These are phyloP conservation scores for Glycine tomentella DNA, from an alignment of 306 rosid species.

Conservation along the genomic window DNA sequence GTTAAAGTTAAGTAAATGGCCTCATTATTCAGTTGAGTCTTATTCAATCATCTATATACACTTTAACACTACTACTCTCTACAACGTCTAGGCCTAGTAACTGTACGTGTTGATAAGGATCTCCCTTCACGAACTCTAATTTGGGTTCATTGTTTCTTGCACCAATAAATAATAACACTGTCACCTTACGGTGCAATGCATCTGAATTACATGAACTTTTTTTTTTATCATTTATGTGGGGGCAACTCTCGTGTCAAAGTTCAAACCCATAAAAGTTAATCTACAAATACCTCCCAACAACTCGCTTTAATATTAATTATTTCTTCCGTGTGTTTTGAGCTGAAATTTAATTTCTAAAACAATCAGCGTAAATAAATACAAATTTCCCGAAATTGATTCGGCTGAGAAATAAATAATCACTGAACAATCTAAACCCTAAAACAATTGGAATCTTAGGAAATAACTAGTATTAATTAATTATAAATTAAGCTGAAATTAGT, in stretches of 20 bases:
- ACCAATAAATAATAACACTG: too few relatives aligned
- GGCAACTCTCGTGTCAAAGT: background rate
- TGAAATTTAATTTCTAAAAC: too few relatives aligned
- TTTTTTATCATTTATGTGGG: constrained; percentile 29
- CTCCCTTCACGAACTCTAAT: too few relatives aligned
- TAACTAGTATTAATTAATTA: background rate
- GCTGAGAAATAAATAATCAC: background rate
- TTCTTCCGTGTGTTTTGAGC: too few relatives aligned
- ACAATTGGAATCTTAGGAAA: too few relatives aligned
- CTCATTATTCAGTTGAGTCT: constrained; percentile 15
- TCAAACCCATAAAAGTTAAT: background rate
- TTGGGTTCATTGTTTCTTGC: too few relatives aligned
- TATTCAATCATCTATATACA: constrained; percentile 4
- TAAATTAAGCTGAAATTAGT: too few relatives aligned
- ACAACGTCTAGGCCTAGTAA: constrained; percentile 34
- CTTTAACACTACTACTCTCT: background rate
- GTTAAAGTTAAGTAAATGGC: constrained; percentile 21
- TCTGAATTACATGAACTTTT: background rate
- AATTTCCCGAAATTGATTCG: background rate
- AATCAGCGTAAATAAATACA: background rate
- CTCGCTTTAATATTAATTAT: background rate
- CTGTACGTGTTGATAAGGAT: background rate
- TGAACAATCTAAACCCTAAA: background rate
- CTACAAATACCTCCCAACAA: background rate
- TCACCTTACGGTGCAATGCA: too few relatives aligned